Percentiles rank a stretch among this genome's conserved stretches.
Conservation (phyloP, 2,329 filamentous ascomycete genomes). For the Thyridium curvatum region DNA sequence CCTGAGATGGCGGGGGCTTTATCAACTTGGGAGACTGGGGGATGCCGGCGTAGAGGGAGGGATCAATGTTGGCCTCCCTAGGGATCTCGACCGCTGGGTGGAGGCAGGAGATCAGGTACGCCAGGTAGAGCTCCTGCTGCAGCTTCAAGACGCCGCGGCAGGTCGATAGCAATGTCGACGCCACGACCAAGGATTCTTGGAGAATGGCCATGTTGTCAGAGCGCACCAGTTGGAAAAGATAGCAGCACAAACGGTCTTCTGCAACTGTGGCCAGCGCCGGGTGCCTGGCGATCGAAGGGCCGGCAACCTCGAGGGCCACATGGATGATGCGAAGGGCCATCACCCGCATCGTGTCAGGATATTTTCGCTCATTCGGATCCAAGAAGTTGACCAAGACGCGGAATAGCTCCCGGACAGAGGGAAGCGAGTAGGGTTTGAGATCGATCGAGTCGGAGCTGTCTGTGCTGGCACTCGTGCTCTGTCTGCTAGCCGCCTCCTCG, state of each 20-base stretch:
- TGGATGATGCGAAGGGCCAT: constrained; percentile 98
- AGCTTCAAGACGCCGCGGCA: constrained; percentile 87
- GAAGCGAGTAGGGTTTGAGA: constrained; percentile 84
- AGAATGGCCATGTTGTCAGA: constrained; percentile 95
- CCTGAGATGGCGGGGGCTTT: constrained; percentile 68
- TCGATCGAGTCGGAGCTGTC: constrained; percentile 39
- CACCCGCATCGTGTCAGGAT: constrained; percentile 91
- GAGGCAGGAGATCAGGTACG: constrained; percentile 88
- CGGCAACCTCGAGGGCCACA: constrained; percentile 91
- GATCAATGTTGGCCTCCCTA: constrained; percentile 82
- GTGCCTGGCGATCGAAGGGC: constrained; percentile 89
- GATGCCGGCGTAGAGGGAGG: constrained; percentile 85
- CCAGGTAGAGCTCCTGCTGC: constrained; percentile 92
- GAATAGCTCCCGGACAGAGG: constrained; percentile 91
- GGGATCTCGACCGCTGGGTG: constrained; percentile 95
- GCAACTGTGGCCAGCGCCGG: constrained; percentile 81
- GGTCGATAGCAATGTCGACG: constrained; percentile 83
- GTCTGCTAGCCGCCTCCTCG: constrained; percentile 6
- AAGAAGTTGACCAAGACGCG: constrained; percentile 88
- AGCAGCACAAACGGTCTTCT: constrained; percentile 86
- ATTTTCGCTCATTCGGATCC: constrained; percentile 85
- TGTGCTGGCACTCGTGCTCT: constrained; percentile 14
- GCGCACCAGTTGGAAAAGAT: constrained; percentile 91
- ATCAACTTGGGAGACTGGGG: constrained; percentile 84
- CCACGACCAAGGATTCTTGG: constrained; percentile 86